A percentile compares a stretch with the other conserved stretches of the same genome.
Evolutionary conservation across 1,284 basidiomycete species (phyloP).

Genomic region (Rhodotorula sp.): DNA sequence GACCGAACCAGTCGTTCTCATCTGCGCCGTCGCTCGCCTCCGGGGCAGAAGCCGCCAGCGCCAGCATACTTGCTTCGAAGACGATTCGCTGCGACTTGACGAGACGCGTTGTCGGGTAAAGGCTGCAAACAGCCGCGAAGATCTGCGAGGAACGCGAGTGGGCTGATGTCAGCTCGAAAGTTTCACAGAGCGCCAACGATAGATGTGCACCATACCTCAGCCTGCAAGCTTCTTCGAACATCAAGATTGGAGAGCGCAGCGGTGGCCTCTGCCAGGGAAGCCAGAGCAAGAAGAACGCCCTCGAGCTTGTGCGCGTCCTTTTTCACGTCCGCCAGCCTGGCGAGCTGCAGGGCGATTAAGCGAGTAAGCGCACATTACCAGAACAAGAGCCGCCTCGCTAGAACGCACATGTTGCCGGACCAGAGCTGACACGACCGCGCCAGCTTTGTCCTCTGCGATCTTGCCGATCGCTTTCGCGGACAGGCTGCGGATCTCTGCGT

Average conservation of each 20-base stretch:
- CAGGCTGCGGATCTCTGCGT: constrained; percentile 71
- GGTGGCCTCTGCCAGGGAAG: constrained; percentile 61
- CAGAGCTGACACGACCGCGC: constrained; percentile 56
- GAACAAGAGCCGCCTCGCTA: background rate
- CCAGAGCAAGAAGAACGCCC: constrained; percentile 72
- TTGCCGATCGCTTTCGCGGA: constrained; percentile 73
- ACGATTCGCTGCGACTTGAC: constrained; percentile 4
- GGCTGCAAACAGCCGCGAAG: constrained; percentile 10
- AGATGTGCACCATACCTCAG: background rate
- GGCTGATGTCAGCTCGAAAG: background rate
- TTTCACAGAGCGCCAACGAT: background rate
- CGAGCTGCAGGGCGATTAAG: constrained; percentile 52
- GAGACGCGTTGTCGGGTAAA: background rate
- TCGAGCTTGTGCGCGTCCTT: constrained; percentile 73
- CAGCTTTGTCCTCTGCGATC: constrained; percentile 57
- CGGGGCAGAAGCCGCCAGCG: constrained; percentile 26
- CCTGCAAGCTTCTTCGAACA: background rate
- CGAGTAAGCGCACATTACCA: background rate
- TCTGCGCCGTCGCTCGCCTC: constrained; percentile 51
- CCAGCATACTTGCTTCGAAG: constrained; percentile 42
- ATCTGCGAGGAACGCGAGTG: constrained; percentile 4
- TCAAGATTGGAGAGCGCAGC: background rate
- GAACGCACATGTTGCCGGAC: constrained; percentile 50
- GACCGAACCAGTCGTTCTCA: constrained; percentile 60
- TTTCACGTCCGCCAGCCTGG: constrained; percentile 56